Percentiles rank a stretch among this genome's conserved stretches.
phyloP scores from a whole-genome alignment of 2,329 filamentous ascomycete genomes.

The Fusarium buharicum region DNA sequence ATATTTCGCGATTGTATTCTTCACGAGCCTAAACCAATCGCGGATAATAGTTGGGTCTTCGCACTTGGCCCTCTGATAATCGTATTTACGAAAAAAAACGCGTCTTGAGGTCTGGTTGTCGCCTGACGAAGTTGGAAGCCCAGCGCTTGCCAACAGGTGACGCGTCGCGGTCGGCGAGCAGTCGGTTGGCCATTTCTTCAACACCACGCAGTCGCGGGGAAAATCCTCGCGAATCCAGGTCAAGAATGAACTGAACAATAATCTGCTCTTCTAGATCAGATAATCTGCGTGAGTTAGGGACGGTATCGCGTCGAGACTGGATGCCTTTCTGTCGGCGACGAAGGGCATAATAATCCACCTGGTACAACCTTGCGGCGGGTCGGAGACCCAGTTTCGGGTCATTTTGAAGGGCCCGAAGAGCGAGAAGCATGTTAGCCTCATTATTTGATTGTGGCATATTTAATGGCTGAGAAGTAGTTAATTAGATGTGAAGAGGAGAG shows the following conservation, averaged over 20 bases:
- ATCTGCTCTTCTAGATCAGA: conserved; percentile 28
- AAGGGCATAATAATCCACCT: too few relatives aligned
- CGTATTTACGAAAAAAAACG: conserved; percentile 36
- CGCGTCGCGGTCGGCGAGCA: conserved; percentile 23
- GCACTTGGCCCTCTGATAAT: conserved; percentile 38
- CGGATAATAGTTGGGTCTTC: not conserved
- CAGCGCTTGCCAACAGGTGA: conserved; percentile 38
- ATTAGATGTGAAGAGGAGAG: too few relatives aligned
- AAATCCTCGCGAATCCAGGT: conserved; percentile 41
- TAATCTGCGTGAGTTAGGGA: conserved; percentile 18
- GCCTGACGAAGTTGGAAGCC: conserved; percentile 45
- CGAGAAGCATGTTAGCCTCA: too few relatives aligned
- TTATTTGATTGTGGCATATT: too few relatives aligned
- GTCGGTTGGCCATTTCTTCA: conserved; percentile 41
- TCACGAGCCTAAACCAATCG: not conserved
- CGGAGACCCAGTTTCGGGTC: too few relatives aligned
- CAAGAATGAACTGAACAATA: conserved; percentile 37
- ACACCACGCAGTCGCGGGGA: conserved; percentile 34
- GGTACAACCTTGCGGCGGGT: too few relatives aligned
- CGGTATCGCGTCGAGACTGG: conserved; percentile 2
- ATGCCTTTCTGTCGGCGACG: conserved; percentile 1
- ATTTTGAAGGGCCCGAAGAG: too few relatives aligned
- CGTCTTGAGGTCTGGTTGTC: conserved; percentile 39
- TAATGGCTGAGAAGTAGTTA: too few relatives aligned
- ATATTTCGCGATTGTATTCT: conserved; percentile 31